Evolutionary conservation across 2,329 filamentous ascomycete genomes (phyloP), one percentile per base, ranked within the genome.

Genomic region (Phyllosticta ampelicida): DNA sequence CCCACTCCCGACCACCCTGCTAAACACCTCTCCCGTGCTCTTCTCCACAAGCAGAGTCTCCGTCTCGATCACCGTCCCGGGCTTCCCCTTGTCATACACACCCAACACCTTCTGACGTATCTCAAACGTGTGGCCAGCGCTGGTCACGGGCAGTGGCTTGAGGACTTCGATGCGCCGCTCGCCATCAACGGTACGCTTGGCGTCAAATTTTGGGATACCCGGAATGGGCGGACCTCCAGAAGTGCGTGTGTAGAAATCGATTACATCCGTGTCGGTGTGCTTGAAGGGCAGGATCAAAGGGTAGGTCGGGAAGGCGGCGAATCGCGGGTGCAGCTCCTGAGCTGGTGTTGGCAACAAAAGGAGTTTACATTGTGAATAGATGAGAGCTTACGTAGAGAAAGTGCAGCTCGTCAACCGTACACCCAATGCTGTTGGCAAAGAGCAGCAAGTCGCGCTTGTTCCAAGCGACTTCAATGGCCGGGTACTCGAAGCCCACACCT

Each of bases 391-490:
- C 90, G 67, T 90, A 96, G 75, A 96, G 85, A 70, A 92, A 95
- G 70, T 96, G 90, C 68, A 96, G 83, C 78, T 96, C 91, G 65
- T 95, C 85, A n/a, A 81, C 80, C 11, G 83, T 92, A 69, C 81
- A 85, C 59, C 91, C 91, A 71, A 96, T 92, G 75, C 86, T 92
- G 73, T 87, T 86, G 65, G 91, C 90, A 72, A 96, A 96, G 61
- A 97, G 84, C 61, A 96, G 79, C 36, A 86, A 83, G 78, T 96
- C 91, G 64, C 91, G 84, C 81, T 91, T 90, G 66, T 89, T 74
- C 91, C 90, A 96, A 65, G 86, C 82, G 10, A 95, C 89, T 68
- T 86, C 81, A 67, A 83, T 77, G 53, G 81, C 73, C 60, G 89
- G 89, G 71, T 87, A 95, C 73, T 94, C 83, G 74, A 91, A 90